Evolutionary conservation across 75 land plant species (phyloP), one percentile per base, ranked within the genome.

Genomic region (Selaginella moellendorffii): DNA sequence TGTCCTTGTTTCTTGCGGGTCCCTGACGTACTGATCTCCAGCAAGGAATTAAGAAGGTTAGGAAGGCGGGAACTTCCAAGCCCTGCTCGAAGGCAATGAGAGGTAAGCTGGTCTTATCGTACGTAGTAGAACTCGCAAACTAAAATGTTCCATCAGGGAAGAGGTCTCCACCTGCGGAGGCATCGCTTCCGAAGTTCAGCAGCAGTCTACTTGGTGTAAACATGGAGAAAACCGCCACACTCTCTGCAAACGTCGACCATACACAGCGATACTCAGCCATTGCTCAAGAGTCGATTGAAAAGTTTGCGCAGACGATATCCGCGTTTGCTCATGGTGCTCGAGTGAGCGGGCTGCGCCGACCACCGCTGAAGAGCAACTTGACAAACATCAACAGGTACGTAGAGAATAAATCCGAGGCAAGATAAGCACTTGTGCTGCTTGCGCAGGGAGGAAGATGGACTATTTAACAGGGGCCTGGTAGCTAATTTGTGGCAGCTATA

Each of bases 311-410:
- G 5, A 71, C 78, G 2, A 81, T 83, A 29, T 74, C 81, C 62
- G 73, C 86, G 17, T 88, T 83, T 68, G 77, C 70, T 56, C 79
- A 56, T 27, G 89, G 95, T 26, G 81, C 86, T 27, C 88, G 95
- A 74, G 89, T 84, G 0, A 92, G 97, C 72, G 97, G 97, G 22
- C 82, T 92, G 5, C 89, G 97, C 65, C n/a, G n/a, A n/a, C 69
- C 86, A 0, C 95, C 97, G 30, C 61, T 74, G 0, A 90, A 81
- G 46, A 5, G 14, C 46, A 14, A 36, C 46, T 14, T 36, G 14
- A 36, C 46, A 5, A 36, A 36, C 14, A 36, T 36, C 46, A 36
- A 36, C 46, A 36, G 46, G 46, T 36, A 36, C n/a, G n/a, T n/a
- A n/a, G n/a, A n/a, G n/a, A n/a, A n/a, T n/a, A n/a, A n/a, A n/a